A percentile compares a stretch with the other conserved stretches of the same genome.
Evolutionary conservation across 192 early-diverging fungal genomes (phyloP).

Genomic region (Diversispora epigaea): DNA sequence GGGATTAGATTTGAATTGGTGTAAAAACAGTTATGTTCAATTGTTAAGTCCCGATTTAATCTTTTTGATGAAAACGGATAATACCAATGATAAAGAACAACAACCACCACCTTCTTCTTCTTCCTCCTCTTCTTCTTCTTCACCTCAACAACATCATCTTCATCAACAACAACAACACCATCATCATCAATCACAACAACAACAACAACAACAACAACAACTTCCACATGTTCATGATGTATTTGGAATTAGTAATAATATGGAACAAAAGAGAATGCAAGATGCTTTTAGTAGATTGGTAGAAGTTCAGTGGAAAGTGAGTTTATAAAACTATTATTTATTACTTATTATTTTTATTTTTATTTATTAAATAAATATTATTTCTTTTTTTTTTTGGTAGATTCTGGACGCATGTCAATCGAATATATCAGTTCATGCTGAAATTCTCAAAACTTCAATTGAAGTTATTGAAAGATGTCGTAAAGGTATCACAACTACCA

Average conservation of each 20-base stretch:
- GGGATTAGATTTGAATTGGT: conserved; percentile 29
- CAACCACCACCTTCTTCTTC: neutral
- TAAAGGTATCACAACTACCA: neutral
- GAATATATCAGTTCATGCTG: conserved; percentile 11
- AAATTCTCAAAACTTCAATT: conserved; percentile 25
- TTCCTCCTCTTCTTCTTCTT: too few species aligned
- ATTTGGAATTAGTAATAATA: neutral
- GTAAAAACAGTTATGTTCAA: conserved; percentile 19
- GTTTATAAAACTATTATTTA: neutral
- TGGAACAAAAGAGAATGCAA: conserved; percentile 24
- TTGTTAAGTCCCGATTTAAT: conserved; percentile 23
- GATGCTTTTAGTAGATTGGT: conserved; percentile 15
- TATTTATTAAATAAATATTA: neutral
- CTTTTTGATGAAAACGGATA: conserved; percentile 22
- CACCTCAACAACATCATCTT: too few species aligned
- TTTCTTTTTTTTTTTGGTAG: conserved; percentile 3
- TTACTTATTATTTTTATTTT: neutral
- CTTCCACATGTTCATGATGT: neutral
- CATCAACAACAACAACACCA: neutral
- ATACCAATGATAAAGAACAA: neutral
- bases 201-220: neutral
- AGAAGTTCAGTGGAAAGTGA: conserved; percentile 31
- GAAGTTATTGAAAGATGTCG: conserved; percentile 28
- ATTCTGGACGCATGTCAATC: conserved; percentile 29
- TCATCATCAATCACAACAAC: neutral